These are phyloP conservation scores for Solanum raphanifolium DNA, from an alignment of 257 asterid genomes.

Conservation along the genomic window DNA sequence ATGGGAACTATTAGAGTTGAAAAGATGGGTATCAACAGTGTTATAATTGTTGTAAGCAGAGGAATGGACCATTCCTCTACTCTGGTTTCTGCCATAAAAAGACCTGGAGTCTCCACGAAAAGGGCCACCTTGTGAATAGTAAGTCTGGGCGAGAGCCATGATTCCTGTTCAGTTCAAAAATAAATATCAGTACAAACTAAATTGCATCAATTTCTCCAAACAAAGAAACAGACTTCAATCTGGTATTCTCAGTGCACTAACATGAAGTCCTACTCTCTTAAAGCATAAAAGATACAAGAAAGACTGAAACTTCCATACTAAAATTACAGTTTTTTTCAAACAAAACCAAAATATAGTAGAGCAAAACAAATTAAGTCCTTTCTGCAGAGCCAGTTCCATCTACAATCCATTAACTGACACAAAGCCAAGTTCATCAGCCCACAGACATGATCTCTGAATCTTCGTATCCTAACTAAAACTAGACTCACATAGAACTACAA, in stretches of 20 bases:
- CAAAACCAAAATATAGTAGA: neutral
- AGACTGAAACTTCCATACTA: neutral
- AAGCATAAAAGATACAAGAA: neutral
- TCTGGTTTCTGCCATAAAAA: slow-evolving; percentile 32
- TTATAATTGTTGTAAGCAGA: slow-evolving; percentile 16
- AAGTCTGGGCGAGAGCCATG: slow-evolving; percentile 58
- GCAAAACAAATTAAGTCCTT: neutral
- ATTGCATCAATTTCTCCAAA: neutral
- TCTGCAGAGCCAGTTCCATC: neutral
- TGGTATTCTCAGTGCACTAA: neutral
- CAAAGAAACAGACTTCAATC: neutral
- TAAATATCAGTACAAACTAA: neutral
- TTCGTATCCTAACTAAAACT: neutral
- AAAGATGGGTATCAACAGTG: slow-evolving; percentile 15
- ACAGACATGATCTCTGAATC: neutral
- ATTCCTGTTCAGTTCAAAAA: slow-evolving; percentile 28
- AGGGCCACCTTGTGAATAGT: slow-evolving; percentile 35
- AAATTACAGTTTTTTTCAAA: neutral
- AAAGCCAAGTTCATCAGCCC: neutral
- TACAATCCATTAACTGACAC: neutral
- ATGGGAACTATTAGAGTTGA: slow-evolving; percentile 7
- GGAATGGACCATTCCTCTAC: slow-evolving; percentile 16
- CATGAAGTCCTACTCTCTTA: neutral
- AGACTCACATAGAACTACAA: neutral
- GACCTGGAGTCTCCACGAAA: slow-evolving; percentile 31